These are phyloP conservation scores for Metschnikowia corniflorae DNA, from an alignment of 805 yeast genomes.

Conservation along the genomic window DNA sequence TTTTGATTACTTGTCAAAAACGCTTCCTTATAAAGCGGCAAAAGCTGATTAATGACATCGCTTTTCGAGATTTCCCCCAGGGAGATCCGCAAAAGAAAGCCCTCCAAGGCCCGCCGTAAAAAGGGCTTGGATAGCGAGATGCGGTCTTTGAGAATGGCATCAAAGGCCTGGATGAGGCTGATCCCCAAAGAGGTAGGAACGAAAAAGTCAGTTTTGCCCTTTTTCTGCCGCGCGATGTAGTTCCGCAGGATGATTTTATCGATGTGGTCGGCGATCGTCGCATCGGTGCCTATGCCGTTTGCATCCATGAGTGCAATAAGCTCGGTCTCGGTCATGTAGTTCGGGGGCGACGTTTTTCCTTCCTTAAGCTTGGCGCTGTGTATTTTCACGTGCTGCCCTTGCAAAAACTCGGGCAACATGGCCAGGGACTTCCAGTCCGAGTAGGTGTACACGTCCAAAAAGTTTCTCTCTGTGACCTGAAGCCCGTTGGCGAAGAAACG, in stretches of 20 bases:
- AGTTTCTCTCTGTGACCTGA: conserved; percentile 69
- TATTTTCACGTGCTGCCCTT: conserved; percentile 57
- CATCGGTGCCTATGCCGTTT: conserved; percentile 98
- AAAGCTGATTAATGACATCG: conserved; percentile 52
- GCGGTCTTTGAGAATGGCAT: conserved; percentile 67
- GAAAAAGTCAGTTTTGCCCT: conserved; percentile 42
- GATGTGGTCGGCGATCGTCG: conserved; percentile 97
- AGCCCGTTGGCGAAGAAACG: conserved; percentile 69
- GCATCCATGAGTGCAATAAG: conserved; percentile 91
- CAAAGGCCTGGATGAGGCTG: conserved; percentile 86
- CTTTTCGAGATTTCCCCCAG: conserved; percentile 54
- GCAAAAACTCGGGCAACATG: conserved; percentile 58
- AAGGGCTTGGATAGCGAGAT: conserved; percentile 84
- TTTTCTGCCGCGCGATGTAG: conserved; percentile 52
- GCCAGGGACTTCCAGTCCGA: conserved; percentile 70
- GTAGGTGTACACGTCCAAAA: conserved; percentile 76
- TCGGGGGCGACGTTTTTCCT: conserved; percentile 81
- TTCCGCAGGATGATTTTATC: conserved; percentile 68
- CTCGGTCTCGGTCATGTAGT: conserved; percentile 85
- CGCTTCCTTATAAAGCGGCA: conserved; percentile 59
- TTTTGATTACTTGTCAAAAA: conserved; percentile 28
- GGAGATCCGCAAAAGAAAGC: conserved; percentile 61
- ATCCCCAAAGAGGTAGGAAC: conserved; percentile 82
- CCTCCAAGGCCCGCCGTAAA: conserved; percentile 72
- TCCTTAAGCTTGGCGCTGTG: conserved; percentile 55